These are phyloP conservation scores for Cardamine occulta DNA, from an alignment of 345 rosid species.

Conservation along the genomic window DNA sequence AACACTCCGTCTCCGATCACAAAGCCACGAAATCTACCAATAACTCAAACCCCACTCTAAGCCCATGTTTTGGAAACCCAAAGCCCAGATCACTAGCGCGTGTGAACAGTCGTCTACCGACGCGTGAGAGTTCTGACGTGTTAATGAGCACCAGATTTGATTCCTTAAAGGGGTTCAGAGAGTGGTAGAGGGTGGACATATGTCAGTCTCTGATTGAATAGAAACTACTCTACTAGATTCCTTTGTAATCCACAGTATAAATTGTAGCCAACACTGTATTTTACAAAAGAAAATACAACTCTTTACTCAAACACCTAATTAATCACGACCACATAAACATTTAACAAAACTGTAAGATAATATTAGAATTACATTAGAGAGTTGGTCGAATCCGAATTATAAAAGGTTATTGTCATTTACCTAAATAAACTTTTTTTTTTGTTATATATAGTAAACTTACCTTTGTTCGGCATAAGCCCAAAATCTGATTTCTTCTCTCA, in stretches of 20 bases:
- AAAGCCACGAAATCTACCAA: neutral
- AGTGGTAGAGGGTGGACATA: too few relatives aligned
- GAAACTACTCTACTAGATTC: too few relatives aligned
- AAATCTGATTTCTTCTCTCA: neutral
- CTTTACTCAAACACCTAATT: too few relatives aligned
- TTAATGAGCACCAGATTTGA: constrained; percentile 40
- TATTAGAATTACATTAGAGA: too few relatives aligned
- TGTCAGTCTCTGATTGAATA: too few relatives aligned
- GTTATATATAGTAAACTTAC: neutral
- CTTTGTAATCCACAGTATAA: too few relatives aligned
- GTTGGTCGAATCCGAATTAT: too few relatives aligned
- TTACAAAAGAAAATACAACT: too few relatives aligned
- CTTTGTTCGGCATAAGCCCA: neutral
- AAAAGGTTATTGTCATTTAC: too few relatives aligned
- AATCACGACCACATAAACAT: too few relatives aligned
- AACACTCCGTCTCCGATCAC: neutral
- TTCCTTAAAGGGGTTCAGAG: constrained; percentile 25
- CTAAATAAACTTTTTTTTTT: neutral
- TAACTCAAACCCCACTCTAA: neutral
- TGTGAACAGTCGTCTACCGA: neutral
- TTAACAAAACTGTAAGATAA: too few relatives aligned
- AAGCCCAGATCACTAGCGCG: neutral
- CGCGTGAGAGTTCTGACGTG: neutral
- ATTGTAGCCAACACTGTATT: neutral
- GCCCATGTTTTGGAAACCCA: neutral